Conservation (phyloP, 1,284 basidiomycete species). For the Amylostereum areolatum region DNA sequence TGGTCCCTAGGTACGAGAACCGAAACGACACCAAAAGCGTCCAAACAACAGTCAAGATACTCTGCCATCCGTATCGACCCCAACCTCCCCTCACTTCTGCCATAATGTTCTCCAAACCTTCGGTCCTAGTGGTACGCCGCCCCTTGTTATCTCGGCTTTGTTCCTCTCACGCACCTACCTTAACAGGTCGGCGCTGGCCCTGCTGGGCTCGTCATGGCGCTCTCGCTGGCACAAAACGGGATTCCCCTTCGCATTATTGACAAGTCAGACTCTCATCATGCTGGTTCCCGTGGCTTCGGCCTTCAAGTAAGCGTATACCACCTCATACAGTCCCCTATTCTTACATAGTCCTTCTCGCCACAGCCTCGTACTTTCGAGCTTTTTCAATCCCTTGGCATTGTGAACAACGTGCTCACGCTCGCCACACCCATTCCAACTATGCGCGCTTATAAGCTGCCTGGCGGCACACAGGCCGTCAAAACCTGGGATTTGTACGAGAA, state of each 20-base stretch:
- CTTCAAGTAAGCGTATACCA: neutral
- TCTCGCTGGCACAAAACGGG: slow-evolving; percentile 7
- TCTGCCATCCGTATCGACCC: too few species aligned
- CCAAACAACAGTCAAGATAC: too few species aligned
- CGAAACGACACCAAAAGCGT: too few species aligned
- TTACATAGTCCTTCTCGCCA: too few species aligned
- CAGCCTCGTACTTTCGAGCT: neutral
- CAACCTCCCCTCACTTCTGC: too few species aligned
- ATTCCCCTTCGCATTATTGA: slow-evolving; percentile 12
- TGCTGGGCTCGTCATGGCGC: slow-evolving; percentile 7
- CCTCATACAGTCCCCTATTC: neutral
- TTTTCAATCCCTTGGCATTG: neutral
- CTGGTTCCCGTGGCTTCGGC: neutral
- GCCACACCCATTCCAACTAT: neutral
- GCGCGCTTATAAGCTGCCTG: neutral
- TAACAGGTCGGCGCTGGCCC: slow-evolving; percentile 12
- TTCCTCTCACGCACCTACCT: too few species aligned
- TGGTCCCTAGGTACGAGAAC: too few species aligned
- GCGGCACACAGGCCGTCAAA: neutral
- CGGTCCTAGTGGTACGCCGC: too few species aligned
- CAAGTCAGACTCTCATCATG: neutral
- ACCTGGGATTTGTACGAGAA: neutral
- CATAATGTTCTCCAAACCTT: too few species aligned
- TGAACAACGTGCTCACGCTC: neutral
- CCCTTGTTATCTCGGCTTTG: too few species aligned